Percentiles rank a stretch among this genome's conserved stretches.
These are phyloP conservation scores for Candida germanica DNA, from an alignment of 805 yeast species.

Conservation along the genomic window DNA sequence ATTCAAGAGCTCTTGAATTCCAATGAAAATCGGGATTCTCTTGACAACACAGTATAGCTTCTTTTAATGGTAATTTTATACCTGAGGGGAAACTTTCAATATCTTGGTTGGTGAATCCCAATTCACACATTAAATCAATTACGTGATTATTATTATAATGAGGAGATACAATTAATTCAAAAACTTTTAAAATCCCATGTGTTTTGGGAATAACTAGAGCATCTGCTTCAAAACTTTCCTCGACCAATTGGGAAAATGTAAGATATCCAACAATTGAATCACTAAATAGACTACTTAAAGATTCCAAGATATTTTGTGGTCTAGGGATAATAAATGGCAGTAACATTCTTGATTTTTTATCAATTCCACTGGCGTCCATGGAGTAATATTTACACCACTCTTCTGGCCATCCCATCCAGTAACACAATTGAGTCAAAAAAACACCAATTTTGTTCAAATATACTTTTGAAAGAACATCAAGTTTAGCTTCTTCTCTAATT, in stretches of 20 bases:
- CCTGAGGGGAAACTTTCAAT: constrained; percentile 76
- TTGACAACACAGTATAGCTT: constrained; percentile 53
- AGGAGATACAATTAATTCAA: constrained; percentile 59
- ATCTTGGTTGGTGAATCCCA: constrained; percentile 47
- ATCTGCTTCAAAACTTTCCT: constrained; percentile 59
- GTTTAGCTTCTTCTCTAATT: constrained; percentile 67
- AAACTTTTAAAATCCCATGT: constrained; percentile 52
- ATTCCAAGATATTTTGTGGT: constrained; percentile 61
- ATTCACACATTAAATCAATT: constrained; percentile 59
- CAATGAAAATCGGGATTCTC: constrained; percentile 48
- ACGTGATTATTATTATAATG: constrained; percentile 51
- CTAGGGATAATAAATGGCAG: constrained; percentile 44
- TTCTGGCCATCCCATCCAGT: constrained; percentile 74
- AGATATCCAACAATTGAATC: constrained; percentile 49
- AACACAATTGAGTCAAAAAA: constrained; percentile 57
- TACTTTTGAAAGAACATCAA: constrained; percentile 46
- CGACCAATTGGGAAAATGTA: constrained; percentile 64
- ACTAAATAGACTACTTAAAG: constrained; percentile 50
- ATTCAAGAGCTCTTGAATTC: constrained; percentile 45
- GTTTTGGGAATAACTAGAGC: constrained; percentile 65
- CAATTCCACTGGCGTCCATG: constrained; percentile 30
- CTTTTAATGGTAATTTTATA: constrained; percentile 62
- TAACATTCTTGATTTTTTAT: constrained; percentile 38
- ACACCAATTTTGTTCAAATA: constrained; percentile 43
- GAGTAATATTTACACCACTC: constrained; percentile 60